Percentiles rank a stretch among this genome's conserved stretches.
Conservation (phyloP, 345 rosid genomes). For the Brassica nigra region DNA sequence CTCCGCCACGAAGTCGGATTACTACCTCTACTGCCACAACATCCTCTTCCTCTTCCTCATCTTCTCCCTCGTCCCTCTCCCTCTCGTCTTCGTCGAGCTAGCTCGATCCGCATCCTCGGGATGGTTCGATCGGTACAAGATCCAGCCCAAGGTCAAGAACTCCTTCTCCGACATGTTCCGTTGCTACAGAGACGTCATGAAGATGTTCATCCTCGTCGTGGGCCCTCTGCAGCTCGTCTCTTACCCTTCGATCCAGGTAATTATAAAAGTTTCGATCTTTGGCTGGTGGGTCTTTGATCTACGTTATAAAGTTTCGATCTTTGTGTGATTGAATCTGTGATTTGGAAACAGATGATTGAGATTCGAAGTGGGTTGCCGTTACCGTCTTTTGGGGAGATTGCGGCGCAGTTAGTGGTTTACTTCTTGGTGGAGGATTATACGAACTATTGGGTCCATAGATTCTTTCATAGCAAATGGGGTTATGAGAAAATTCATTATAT, state of each 20-base stretch:
- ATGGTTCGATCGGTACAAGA: slow-evolving; percentile 56
- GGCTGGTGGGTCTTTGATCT: not conserved
- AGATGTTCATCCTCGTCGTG: slow-evolving; percentile 58
- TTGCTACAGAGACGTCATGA: slow-evolving; percentile 71
- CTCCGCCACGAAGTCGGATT: slow-evolving; percentile 75
- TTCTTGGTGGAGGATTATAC: slow-evolving; percentile 74
- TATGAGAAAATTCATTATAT: slow-evolving; percentile 71
- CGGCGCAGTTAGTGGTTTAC: slow-evolving; percentile 65
- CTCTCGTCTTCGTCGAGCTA: slow-evolving; percentile 52
- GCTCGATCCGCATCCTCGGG: slow-evolving; percentile 38
- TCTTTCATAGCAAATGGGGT: slow-evolving; percentile 77
- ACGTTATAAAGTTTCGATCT: not conserved
- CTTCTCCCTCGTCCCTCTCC: slow-evolving; percentile 71
- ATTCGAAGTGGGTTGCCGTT: slow-evolving; percentile 68
- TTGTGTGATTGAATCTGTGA: not conserved
- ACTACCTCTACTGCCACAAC: slow-evolving; percentile 71
- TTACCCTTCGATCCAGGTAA: slow-evolving; percentile 70
- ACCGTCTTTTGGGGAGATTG: slow-evolving; percentile 72
- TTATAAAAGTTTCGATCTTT: not conserved
- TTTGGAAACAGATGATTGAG: slow-evolving; percentile 54
- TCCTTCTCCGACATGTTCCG: slow-evolving; percentile 53
- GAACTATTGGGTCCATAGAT: slow-evolving; percentile 81
- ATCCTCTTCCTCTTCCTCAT: slow-evolving; percentile 60
- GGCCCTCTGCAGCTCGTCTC: slow-evolving; percentile 75
- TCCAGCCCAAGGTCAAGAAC: slow-evolving; percentile 74